Evolutionary conservation across 306 rosid species (phyloP).

Genomic region (Quercus glauca): DNA sequence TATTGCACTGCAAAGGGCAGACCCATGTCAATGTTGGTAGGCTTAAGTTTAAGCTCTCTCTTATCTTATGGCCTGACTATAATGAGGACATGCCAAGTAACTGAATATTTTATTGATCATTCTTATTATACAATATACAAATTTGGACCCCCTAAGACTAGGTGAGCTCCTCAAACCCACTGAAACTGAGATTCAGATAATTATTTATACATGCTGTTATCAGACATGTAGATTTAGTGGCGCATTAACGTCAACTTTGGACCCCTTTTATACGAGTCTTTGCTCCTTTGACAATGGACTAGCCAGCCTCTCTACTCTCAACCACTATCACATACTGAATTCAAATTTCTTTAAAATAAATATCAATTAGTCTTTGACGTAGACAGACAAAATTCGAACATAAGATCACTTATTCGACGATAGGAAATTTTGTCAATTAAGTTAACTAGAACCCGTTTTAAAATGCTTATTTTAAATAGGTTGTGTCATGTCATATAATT

Average conservation of each 20-base stretch:
- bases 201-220: background rate
- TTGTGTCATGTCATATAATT: too few species aligned
- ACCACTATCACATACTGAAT: background rate
- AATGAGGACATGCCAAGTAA: conserved; percentile 25
- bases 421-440: too few species aligned
- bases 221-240: conserved; percentile 19
- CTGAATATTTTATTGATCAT: background rate
- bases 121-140: too few species aligned
- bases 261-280: conserved; percentile 19
- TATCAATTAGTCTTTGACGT: too few species aligned
- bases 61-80: conserved; percentile 31
- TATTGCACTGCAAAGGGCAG: conserved; percentile 15
- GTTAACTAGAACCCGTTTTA: background rate
- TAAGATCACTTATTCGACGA: too few species aligned
- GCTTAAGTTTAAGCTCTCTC: conserved; percentile 26
- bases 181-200: background rate
- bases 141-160: background rate
- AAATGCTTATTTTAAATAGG: background rate
- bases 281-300: conserved; percentile 19
- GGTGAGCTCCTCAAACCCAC: background rate
- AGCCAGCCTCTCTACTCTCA: conserved; percentile 5
- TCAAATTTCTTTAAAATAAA: too few species aligned
- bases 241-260: conserved; percentile 21
- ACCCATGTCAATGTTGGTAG: conserved; percentile 25
- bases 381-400: too few species aligned